phyloP scores from a whole-genome alignment of 495 filamentous ascomycete species.

The Achaetomiella virescens region DNA sequence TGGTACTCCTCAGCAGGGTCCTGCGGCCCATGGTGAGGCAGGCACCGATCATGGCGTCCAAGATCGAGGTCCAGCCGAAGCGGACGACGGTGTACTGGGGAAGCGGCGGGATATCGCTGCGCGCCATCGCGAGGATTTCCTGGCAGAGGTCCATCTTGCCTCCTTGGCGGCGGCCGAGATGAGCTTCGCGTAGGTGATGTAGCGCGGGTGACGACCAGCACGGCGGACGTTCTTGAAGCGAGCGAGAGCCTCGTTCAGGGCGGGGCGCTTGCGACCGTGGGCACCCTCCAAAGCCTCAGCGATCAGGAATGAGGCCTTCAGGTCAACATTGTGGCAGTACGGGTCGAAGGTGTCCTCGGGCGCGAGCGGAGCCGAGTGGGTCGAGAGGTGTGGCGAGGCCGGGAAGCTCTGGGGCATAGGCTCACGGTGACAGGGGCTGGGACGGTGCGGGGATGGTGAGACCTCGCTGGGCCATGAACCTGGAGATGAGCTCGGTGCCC shows the following conservation, averaged over 20 bases:
- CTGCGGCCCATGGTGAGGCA: conserved; percentile 81
- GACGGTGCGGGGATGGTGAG: conserved; percentile 39
- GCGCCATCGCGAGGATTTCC: conserved; percentile 82
- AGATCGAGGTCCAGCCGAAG: conserved; percentile 89
- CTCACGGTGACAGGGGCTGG: conserved; percentile 27
- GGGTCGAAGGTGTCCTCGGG: conserved; percentile 82
- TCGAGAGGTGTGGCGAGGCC: conserved; percentile 33
- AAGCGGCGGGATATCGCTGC: conserved; percentile 76
- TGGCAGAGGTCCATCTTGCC: conserved; percentile 70
- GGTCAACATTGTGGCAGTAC: conserved; percentile 81
- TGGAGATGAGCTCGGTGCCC: conserved; percentile 70
- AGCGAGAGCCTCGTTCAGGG: conserved; percentile 71
- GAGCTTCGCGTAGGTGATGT: conserved; percentile 92
- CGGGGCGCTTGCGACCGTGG: conserved; percentile 59
- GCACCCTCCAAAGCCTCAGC: conserved; percentile 76
- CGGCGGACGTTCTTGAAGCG: conserved; percentile 91
- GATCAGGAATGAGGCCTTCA: conserved; percentile 84
- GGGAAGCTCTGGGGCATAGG: conserved; percentile 23
- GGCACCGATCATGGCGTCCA: conserved; percentile 93
- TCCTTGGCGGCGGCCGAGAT: conserved; percentile 81
- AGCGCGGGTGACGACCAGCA: conserved; percentile 82
- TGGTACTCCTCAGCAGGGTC: conserved; percentile 75
- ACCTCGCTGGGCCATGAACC: conserved; percentile 59
- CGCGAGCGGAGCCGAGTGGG: conserved; percentile 38
- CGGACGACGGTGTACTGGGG: conserved; percentile 76